These are phyloP conservation scores for Nitzschia palea DNA, from an alignment of 108 stramenopile species.

Conservation along the genomic window DNA sequence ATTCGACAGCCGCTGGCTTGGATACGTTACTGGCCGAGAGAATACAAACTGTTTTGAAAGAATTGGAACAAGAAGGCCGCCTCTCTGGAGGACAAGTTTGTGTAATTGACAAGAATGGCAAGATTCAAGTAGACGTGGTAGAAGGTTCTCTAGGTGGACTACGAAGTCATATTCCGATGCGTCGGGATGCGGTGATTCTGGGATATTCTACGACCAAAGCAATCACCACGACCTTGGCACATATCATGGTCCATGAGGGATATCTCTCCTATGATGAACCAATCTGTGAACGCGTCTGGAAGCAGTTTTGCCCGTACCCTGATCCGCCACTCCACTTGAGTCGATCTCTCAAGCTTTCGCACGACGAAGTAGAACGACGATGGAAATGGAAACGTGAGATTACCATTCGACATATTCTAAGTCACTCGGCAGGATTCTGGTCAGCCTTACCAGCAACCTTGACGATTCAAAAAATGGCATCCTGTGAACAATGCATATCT, in stretches of 20 bases:
- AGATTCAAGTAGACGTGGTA: constrained; percentile 25
- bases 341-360: not conserved
- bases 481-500: constrained; percentile 18
- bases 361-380: constrained; percentile 11
- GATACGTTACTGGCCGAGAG: constrained; percentile 1
- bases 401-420: constrained; percentile 36
- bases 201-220: constrained; percentile 36
- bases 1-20: not conserved
- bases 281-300: constrained; percentile 34
- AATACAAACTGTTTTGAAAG: constrained; percentile 1
- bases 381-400: constrained; percentile 35
- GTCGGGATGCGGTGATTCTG: constrained; percentile 15
- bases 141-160: constrained; percentile 35
- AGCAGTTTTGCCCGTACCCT: constrained; percentile 19
- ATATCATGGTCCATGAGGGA: constrained; percentile 21
- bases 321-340: constrained; percentile 1
- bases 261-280: constrained; percentile 33
- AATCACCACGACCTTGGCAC: constrained; percentile 16
- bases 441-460: constrained; percentile 16
- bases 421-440: constrained; percentile 25
- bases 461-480: constrained; percentile 27
- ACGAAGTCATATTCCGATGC: constrained; percentile 27
- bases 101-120: constrained; percentile 26
- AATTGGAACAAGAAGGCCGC: constrained; percentile 11
- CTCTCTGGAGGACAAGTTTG: constrained; percentile 41